Evolutionary conservation across 495 filamentous ascomycete genomes (phyloP), one percentile per base, ranked within the genome.

Genomic region (Tetracladium setigerum): DNA sequence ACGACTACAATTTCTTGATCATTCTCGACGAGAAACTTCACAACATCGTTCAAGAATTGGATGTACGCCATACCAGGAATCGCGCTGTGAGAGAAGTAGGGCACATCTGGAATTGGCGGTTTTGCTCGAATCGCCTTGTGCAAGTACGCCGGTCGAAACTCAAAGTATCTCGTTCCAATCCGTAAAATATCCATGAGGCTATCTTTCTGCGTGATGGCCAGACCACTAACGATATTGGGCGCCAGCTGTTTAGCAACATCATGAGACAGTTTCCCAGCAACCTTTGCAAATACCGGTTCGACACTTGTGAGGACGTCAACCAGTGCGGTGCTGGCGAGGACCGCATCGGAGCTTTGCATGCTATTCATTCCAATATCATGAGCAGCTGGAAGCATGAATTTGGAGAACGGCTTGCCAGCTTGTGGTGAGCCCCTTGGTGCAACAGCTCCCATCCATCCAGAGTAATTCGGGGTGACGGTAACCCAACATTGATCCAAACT

Each of bases 361-460:
- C 63, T 74, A 56, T 79, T 77, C 71, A 79, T 76, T 10, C 75
- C 73, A 17, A 67, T 64, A 42, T 77, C 73, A 50, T 79, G 74
- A 1, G 63, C 57, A 0, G 63, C 49, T 1, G 75, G 68, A 1
- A 77, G 66, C 12, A 76, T 69, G 37, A 76, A 62, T 17, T 63
- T 62, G 9, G 54, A 45, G 56, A 76, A 75, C 1, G 68, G 68
- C 14, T 67, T 61, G 11, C 62, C 43, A 16, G 70, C 71, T 27
- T 60, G 54, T 2, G 57, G 49, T 1, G 73, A 73, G 7, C 62
- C 67, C 1, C 55, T 57, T 2, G 73, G 68, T 2, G 64, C 67
- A 1, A 77, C 36, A n/a, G 49, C 47, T 31, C 64, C 55, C 62
- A 74, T 72, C 74, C 71, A 77, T 39, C 54, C 50, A 31, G 60